Percentiles rank a stretch among this genome's conserved stretches.
Conservation (phyloP, 2,329 filamentous ascomycete genomes). For the Polychaeton citri region DNA sequence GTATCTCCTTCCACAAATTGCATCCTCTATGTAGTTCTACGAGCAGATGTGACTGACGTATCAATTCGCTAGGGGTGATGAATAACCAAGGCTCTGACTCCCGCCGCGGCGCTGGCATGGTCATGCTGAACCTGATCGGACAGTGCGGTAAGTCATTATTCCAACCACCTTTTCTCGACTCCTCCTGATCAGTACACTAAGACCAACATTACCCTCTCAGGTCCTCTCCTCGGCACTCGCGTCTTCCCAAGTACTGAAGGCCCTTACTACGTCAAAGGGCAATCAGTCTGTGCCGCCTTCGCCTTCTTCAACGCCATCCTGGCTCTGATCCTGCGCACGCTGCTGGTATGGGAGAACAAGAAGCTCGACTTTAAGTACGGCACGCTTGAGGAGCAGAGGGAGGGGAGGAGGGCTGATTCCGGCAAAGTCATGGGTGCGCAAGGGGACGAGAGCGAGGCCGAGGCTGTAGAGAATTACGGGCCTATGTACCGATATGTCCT, state of each 20-base stretch:
- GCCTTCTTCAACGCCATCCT: constrained; percentile 47
- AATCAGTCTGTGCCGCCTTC: constrained; percentile 47
- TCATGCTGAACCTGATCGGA: too few species aligned
- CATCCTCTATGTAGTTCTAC: too few species aligned
- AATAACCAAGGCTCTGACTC: constrained; percentile 23
- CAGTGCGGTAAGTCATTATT: too few species aligned
- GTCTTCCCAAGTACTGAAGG: constrained; percentile 42
- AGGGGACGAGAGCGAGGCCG: constrained; percentile 2
- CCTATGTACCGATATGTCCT: constrained; percentile 14
- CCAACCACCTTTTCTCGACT: too few species aligned
- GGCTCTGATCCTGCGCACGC: constrained; percentile 38
- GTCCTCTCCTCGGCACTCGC: constrained; percentile 48
- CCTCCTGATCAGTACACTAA: too few species aligned
- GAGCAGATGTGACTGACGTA: too few species aligned
- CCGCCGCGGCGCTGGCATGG: too few species aligned
- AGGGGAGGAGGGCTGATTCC: constrained; percentile 2
- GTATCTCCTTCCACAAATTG: constrained; percentile 13
- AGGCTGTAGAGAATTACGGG: constrained; percentile 17
- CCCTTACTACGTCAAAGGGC: constrained; percentile 41
- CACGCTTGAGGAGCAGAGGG: constrained; percentile 11
- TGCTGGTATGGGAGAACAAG: constrained; percentile 48
- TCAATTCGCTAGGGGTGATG: constrained; percentile 11
- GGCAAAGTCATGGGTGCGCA: too few species aligned
- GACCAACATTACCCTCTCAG: too few species aligned
- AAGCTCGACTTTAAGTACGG: constrained; percentile 43